Evolutionary conservation across 2,329 filamentous ascomycete genomes (phyloP).

Genomic region (Chalaropsis ovoidea): DNA sequence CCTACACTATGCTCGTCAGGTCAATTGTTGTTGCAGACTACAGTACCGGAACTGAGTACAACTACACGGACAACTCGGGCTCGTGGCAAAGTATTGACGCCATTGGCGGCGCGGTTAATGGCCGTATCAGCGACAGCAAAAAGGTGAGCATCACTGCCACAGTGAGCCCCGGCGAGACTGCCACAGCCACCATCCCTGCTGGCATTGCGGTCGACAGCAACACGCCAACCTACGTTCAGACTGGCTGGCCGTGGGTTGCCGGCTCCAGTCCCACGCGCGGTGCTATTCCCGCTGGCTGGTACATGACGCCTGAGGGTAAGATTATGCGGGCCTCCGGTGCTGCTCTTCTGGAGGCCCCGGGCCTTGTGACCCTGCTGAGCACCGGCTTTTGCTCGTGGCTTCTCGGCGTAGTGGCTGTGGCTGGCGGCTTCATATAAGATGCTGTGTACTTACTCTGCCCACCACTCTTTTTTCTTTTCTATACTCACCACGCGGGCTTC

Average conservation of each 20-base stretch:
- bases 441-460: neutral
- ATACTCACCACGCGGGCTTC: neutral
- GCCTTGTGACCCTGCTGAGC: conserved; percentile 28
- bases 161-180: conserved; percentile 48
- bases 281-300: conserved; percentile 67
- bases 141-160: conserved; percentile 42
- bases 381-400: conserved; percentile 18
- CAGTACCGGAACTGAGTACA: conserved; percentile 78
- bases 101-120: conserved; percentile 67
- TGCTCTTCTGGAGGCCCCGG: conserved; percentile 27
- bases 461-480: neutral
- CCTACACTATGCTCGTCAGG: conserved; percentile 77
- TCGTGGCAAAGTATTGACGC: conserved; percentile 73
- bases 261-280: conserved; percentile 43
- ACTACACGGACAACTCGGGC: conserved; percentile 68
- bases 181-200: conserved; percentile 59
- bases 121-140: conserved; percentile 49
- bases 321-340: conserved; percentile 61
- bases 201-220: conserved; percentile 51
- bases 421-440: neutral
- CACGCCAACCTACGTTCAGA: conserved; percentile 45
- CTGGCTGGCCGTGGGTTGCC: conserved; percentile 59
- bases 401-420: neutral
- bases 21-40: conserved; percentile 75
- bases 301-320: conserved; percentile 67